phyloP scores from a whole-genome alignment of 805 yeast genomes.

The Starmerella powellii region DNA sequence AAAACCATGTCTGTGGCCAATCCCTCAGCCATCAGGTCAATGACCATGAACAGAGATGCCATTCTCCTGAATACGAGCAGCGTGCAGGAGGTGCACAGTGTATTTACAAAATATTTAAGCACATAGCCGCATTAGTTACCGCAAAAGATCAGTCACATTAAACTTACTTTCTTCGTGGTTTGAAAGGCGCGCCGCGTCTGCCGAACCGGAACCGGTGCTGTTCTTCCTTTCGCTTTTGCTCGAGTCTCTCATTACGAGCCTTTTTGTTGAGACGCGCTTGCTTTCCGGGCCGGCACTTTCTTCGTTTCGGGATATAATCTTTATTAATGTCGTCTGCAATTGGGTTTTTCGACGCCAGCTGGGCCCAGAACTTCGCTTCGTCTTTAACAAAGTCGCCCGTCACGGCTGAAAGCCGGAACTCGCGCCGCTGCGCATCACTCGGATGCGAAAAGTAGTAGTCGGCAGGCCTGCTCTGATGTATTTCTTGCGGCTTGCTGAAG shows the following conservation, averaged over 20 bases:
- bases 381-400: constrained; percentile 12
- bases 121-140: background rate
- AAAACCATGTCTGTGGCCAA: constrained; percentile 24
- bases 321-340: constrained; percentile 21
- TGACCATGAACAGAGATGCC: constrained; percentile 11
- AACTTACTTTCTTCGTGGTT: too few relatives aligned
- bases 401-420: constrained; percentile 12
- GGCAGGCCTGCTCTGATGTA: constrained; percentile 12
- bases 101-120: constrained; percentile 13
- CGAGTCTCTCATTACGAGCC: constrained; percentile 1
- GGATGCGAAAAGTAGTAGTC: constrained; percentile 13
- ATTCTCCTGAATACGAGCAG: constrained; percentile 11
- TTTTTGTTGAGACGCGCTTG: constrained; percentile 14
- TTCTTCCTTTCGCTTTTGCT: constrained; percentile 9
- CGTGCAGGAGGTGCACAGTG: constrained; percentile 10
- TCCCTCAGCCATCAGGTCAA: constrained; percentile 13
- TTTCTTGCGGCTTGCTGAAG: constrained; percentile 2
- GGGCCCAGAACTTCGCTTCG: constrained; percentile 11
- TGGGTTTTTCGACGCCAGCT: constrained; percentile 6
- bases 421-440: background rate
- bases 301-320: constrained; percentile 6
- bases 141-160: too few relatives aligned
- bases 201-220: too few relatives aligned
- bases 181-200: too few relatives aligned
- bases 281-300: constrained; percentile 22